Conservation (phyloP, 257 asterid genomes). For the Sherardia arvensis region DNA sequence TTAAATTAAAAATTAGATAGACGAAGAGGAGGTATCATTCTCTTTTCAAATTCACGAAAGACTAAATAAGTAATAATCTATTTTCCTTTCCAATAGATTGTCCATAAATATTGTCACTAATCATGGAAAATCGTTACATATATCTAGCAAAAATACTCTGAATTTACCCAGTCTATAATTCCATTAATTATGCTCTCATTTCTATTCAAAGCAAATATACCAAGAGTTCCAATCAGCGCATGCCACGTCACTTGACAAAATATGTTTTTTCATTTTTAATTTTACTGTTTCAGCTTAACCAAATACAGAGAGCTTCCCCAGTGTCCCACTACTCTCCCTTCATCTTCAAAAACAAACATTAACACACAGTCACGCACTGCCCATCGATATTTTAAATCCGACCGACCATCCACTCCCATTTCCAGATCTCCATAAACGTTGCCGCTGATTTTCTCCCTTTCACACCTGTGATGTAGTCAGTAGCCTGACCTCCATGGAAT, state of each 20-base stretch:
- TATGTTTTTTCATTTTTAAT: not conserved
- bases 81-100: not conserved
- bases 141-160: not conserved
- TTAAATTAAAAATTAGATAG: too few species aligned
- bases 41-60: too few species aligned
- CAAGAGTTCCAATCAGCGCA: not conserved
- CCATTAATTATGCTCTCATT: not conserved
- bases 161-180: not conserved
- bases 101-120: not conserved
- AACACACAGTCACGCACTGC: constrained; percentile 4
- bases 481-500: not conserved
- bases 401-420: constrained; percentile 1
- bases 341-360: constrained; percentile 5
- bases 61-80: not conserved
- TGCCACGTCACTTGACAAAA: not conserved
- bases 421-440: constrained; percentile 16
- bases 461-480: not conserved
- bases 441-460: not conserved
- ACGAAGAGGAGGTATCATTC: too few species aligned
- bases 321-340: constrained; percentile 17
- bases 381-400: constrained; percentile 5
- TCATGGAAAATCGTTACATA: too few species aligned
- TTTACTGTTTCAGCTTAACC: not conserved
- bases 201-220: not conserved
- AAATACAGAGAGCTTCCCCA: not conserved